A percentile compares a stretch with the other conserved stretches of the same genome.
These are phyloP conservation scores for Flaveria ramosissima DNA, from an alignment of 129 eudicot species.

Conservation along the genomic window DNA sequence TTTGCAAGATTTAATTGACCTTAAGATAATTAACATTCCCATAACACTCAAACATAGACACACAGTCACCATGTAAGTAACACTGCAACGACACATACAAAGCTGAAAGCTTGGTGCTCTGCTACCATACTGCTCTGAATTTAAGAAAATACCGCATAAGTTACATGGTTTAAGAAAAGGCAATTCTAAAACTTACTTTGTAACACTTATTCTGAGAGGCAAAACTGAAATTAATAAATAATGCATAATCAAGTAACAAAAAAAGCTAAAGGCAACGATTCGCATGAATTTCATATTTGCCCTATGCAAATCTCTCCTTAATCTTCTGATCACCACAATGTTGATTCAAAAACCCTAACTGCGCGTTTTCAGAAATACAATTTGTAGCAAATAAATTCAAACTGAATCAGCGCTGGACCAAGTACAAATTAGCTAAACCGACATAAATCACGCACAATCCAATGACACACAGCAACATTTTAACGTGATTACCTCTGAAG, in stretches of 20 bases:
- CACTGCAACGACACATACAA: background rate
- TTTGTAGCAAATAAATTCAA: slow-evolving; percentile 11
- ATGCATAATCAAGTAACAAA: slow-evolving; percentile 4
- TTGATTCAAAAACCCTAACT: slow-evolving; percentile 32
- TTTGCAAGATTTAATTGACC: slow-evolving; percentile 7
- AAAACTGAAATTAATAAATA: background rate
- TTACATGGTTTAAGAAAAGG: background rate
- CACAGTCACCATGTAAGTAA: background rate
- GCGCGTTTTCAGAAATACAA: background rate
- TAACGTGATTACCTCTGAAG: slow-evolving; percentile 49
- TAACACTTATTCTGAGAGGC: background rate
- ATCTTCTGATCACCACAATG: background rate
- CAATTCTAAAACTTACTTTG: background rate
- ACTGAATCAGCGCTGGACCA: slow-evolving; percentile 3
- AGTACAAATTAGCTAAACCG: slow-evolving; percentile 19
- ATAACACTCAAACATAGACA: background rate
- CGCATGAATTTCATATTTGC: background rate
- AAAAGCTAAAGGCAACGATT: background rate
- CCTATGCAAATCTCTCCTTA: slow-evolving; percentile 8
- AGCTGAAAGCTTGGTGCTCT: slow-evolving; percentile 2
- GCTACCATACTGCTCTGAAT: slow-evolving; percentile 9
- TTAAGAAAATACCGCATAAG: background rate
- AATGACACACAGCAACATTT: background rate
- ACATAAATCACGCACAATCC: background rate
- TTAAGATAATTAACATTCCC: background rate